Evolutionary conservation across 139 green algal species (phyloP).

Genomic region (Edaphochlamys debaryana): DNA sequence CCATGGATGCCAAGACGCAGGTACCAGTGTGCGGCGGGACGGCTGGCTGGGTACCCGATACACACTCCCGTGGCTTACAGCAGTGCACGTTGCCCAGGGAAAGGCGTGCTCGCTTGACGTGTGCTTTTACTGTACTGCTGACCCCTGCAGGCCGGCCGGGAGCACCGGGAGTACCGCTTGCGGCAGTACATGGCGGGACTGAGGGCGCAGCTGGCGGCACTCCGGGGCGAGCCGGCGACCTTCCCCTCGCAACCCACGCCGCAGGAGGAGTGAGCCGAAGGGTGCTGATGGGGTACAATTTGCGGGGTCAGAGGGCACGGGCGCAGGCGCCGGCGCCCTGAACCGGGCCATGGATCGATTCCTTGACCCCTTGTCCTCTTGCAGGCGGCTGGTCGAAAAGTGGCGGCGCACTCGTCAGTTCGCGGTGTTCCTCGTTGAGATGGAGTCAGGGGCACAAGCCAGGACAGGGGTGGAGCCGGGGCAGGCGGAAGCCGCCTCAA

Average conservation of each 20-base stretch:
- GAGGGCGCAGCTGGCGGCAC: conserved; percentile 33
- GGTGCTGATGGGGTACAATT: no score
- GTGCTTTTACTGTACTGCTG: no score
- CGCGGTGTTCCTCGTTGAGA: conserved; percentile 27
- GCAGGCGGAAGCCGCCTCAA: background rate
- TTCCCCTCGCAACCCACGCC: conserved; percentile 17
- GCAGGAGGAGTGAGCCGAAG: background rate
- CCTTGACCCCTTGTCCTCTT: no score
- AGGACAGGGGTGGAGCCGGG: no score
- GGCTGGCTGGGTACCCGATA: no score
- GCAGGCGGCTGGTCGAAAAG: no score
- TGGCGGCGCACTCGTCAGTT: conserved; percentile 43
- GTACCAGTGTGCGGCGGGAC: conserved; percentile 9
- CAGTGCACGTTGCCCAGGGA: no score
- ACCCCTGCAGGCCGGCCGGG: conserved; percentile 35
- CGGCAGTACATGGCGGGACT: conserved; percentile 5
- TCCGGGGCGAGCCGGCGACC: conserved; percentile 16
- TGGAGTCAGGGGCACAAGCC: background rate
- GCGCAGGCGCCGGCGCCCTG: no score
- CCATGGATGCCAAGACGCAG: conserved; percentile 36
- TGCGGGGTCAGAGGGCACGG: no score
- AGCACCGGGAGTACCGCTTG: conserved; percentile 47
- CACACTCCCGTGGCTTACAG: no score
- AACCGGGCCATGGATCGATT: no score
- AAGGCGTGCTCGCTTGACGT: no score